A percentile compares a stretch with the other conserved stretches of the same genome.
phyloP scores from a whole-genome alignment of 768 basidiomycete species.

The Pisolithus orientalis region DNA sequence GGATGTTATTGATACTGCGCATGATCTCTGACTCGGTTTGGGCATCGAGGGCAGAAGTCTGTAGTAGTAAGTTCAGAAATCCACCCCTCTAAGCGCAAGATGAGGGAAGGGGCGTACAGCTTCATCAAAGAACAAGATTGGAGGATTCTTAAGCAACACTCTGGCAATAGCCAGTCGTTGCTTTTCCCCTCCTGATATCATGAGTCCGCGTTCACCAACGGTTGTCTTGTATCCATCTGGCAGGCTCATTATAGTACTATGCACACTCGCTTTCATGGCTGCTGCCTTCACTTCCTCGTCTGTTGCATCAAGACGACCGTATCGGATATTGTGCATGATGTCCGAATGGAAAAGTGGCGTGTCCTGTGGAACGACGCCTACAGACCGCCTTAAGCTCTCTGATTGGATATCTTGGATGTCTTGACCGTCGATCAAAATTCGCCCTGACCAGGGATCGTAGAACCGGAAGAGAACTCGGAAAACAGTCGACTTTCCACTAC shows the following conservation, averaged over 20 bases:
- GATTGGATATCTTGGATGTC: constrained; percentile 71
- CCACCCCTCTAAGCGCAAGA: not conserved
- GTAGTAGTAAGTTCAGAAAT: constrained; percentile 1
- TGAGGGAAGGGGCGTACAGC: constrained; percentile 53
- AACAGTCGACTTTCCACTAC: constrained; percentile 96
- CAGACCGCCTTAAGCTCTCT: constrained; percentile 59
- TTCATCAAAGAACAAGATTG: constrained; percentile 97
- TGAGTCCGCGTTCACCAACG: constrained; percentile 93
- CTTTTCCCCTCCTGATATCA: constrained; percentile 99
- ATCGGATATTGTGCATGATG: constrained; percentile 92
- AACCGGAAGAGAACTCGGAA: constrained; percentile 92
- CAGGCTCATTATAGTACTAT: constrained; percentile 68
- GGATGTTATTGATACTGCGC: constrained; percentile 80
- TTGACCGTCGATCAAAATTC: constrained; percentile 86
- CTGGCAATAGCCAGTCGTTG: constrained; percentile 93
- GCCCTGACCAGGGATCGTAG: constrained; percentile 78
- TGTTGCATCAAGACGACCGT: constrained; percentile 80
- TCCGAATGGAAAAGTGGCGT: constrained; percentile 96
- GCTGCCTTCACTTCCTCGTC: constrained; percentile 88
- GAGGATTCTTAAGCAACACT: constrained; percentile 88
- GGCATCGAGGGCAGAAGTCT: constrained; percentile 95
- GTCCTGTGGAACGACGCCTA: constrained; percentile 97
- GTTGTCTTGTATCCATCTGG: constrained; percentile 86
- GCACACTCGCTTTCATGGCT: constrained; percentile 81
- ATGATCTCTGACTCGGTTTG: constrained; percentile 94